These are phyloP conservation scores for Sporothrix sp. DNA, from an alignment of 2,329 filamentous ascomycete genomes.

Conservation along the genomic window DNA sequence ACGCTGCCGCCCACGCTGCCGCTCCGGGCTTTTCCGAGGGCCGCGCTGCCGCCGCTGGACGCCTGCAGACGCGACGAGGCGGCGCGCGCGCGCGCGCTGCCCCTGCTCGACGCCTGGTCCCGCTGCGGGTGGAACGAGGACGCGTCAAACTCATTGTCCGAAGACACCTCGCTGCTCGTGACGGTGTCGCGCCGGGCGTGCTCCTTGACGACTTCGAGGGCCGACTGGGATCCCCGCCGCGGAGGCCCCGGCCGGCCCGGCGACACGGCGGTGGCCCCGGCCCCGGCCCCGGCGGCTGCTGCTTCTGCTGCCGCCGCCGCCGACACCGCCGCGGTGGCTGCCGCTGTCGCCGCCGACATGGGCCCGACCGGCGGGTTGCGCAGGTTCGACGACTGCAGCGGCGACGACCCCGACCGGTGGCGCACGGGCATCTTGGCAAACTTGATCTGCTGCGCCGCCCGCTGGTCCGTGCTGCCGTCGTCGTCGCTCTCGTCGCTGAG, in stretches of 20 bases:
- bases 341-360: neutral
- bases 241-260: conserved; percentile 34
- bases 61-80: conserved; percentile 3
- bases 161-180: conserved; percentile 75
- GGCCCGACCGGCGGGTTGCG: conserved; percentile 42
- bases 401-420: conserved; percentile 78
- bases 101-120: conserved; percentile 23
- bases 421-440: conserved; percentile 93
- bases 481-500: conserved; percentile 70
- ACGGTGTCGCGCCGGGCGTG: conserved; percentile 63
- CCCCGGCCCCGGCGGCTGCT: neutral
- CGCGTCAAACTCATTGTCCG: conserved; percentile 68
- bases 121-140: conserved; percentile 54
- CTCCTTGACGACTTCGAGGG: conserved; percentile 60
- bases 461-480: conserved; percentile 31
- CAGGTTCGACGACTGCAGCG: conserved; percentile 58
- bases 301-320: neutral
- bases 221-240: conserved; percentile 61
- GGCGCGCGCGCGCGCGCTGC: neutral
- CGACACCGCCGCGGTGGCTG: conserved; percentile 25
- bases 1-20: neutral
- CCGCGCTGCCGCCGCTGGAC: conserved; percentile 6
- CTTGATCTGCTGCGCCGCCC: conserved; percentile 80
- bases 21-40: neutral
- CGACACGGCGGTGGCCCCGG: conserved; percentile 25